Base-by-base conservation (phyloP, 2,329 filamentous ascomycete species). In the Colletotrichum tamarilloi region DNA sequence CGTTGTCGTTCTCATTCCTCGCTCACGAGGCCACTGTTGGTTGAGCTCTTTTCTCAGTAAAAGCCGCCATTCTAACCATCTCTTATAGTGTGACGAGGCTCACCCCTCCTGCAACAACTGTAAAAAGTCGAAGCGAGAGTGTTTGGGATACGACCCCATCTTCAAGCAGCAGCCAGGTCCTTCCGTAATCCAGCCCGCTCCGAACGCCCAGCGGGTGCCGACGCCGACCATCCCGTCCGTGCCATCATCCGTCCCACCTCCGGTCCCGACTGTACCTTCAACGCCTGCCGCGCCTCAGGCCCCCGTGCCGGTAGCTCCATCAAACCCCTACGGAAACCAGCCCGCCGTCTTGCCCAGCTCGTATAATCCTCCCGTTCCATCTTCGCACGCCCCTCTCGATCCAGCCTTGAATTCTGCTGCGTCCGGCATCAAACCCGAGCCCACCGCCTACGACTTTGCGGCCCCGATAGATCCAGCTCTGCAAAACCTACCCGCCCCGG, bases 31-130 rank as follows among this genome's bases (percentile, higher is more conserved):
- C 19, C 9, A 11, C 4, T 49, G 19, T 49, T n/a, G 42, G 7
- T n/a, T 49, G 42, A 49, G 42, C 14, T 24, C 22, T 8, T 52
- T 11, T 49, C n/a, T 9, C 42, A 7, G 24, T 22, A 16, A 52
- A n/a, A 46, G 38, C 56, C 12, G 32, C 46, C 12, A 2, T 59
- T 57, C 66, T 72, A 46, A 73, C 46, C 30, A 26, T 26, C 4
- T 73, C 75, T 65, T 16, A 74, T 77, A 98, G 97, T 99, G 97
- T 85, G 97, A 98, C 90, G 97, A 99, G 87, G 92, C 91, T 74
- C 95, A 98, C 83, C 97, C 97, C 26, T 92, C 93, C 73, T 99
- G 97, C 87, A 92, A 95, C 85, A 95, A 97, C 81, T 97, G 94
- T 85, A 92, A 93, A 80, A 97, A 97, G 83, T 95, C 93, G 77